Base-by-base conservation (phyloP, 768 basidiomycete genomes). In the Leccinellum rugosiceps region DNA sequence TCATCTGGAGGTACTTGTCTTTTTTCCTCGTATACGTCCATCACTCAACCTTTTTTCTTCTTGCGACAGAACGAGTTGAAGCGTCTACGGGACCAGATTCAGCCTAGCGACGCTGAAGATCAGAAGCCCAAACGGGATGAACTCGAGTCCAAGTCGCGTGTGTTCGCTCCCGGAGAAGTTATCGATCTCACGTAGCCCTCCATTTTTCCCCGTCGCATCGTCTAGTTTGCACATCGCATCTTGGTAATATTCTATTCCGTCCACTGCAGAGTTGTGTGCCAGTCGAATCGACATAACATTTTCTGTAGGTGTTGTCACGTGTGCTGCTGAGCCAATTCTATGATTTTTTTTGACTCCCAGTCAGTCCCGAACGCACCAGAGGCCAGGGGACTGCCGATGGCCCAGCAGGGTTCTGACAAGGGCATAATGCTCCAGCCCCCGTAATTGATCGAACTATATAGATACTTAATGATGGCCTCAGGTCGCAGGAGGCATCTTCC, bases 111-210 rank as follows among this genome's bases (percentile, higher is more conserved):
- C 3, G 21, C 46, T 9, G 44, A 57, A 31, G 58, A 63, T 21
- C 46, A 47, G n/a, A n/a, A n/a, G n/a, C n/a, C n/a, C n/a, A n/a
- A n/a, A 6, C 8, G 9, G 14, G 46, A 26, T 47, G 41, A 43
- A 43, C n/a, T 17, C 56, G 51, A 53, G 19, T 11, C 41, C 19
- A 58, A 38, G 13, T 25, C 17, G 7, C 47, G 15, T 30, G 3
- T 47, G 1, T 54, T 58, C n/a, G 6, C 34, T 35, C 45, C 50
- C 0, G 55, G 53, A 38, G 61, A 67, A 34, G 15, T 65, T 21
- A 65, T 64, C 28, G 62, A 62, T 54, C 58, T 66, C 46, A 67
- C 65, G 1, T 66, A 59, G 43, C 32, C 49, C 30, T 14, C 3
- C 28, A 5, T 31, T 31, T 31, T 31, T 31, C 30, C 30, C 9